Evolutionary conservation across 139 green algal genomes (phyloP).

Genomic region (Chlorella sp.): DNA sequence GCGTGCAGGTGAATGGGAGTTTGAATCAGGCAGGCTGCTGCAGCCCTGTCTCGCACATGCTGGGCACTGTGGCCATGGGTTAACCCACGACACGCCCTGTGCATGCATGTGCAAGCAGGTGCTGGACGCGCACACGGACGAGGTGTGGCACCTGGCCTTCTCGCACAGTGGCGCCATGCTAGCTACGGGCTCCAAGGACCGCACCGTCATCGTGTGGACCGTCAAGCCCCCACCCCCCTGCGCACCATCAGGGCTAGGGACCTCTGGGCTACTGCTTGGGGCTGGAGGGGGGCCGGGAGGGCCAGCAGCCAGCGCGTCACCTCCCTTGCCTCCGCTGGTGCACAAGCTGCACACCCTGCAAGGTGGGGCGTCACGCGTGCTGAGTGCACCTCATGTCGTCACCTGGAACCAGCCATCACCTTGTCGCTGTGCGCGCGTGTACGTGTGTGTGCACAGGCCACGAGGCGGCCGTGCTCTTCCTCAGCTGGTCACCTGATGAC

Average conservation of each 20-base stretch:
- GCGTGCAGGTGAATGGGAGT: conserved; percentile 47
- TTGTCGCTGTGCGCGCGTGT: too few relatives aligned
- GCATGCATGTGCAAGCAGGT: too few relatives aligned
- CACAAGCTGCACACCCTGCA: neutral
- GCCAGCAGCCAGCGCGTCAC: neutral
- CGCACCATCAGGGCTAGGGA: neutral
- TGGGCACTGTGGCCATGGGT: too few relatives aligned
- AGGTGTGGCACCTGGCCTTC: conserved; percentile 94
- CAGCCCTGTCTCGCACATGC: too few relatives aligned
- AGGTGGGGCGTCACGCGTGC: too few relatives aligned
- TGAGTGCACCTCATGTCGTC: too few relatives aligned
- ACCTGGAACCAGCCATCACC: too few relatives aligned
- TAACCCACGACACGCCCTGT: too few relatives aligned
- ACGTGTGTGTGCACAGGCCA: neutral
- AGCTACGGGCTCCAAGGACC: conserved; percentile 72
- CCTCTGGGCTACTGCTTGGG: neutral
- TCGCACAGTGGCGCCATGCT: conserved; percentile 65
- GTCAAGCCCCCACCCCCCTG: conserved; percentile 13
- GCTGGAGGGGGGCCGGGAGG: neutral
- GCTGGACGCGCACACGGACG: conserved; percentile 72
- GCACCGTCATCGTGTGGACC: conserved; percentile 58
- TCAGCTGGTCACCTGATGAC: conserved; percentile 47
- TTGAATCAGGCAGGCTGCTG: too few relatives aligned
- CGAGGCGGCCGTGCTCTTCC: neutral
- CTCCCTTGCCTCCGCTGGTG: neutral